Base-by-base conservation (phyloP, 2,329 filamentous ascomycete species). In the Fusarium chlamydosporum region DNA sequence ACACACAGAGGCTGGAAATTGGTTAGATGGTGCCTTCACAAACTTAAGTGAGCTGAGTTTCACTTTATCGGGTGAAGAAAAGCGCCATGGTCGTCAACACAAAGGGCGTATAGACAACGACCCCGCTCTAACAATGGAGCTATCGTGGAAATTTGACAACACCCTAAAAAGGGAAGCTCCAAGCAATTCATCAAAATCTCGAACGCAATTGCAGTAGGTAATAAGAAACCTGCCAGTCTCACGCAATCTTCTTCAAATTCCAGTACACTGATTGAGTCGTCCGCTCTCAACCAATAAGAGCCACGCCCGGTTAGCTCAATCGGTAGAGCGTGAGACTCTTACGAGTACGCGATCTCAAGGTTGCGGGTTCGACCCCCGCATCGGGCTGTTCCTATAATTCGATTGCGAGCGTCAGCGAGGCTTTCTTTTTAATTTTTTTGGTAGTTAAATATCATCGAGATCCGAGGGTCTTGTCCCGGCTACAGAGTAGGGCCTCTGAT, bases 251-350 rank as follows among this genome's bases (percentile, higher is more conserved):
- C 16, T 15, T 9, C 15, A 35, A 5, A 37, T 45, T 64, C 12
- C 34, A 54, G 52, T 54, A 53, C 1, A 8, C 29, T n/a, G 35
- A 34, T 40, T 47, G 48, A 20, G n/a, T 15, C 4, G 4, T 5
- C 16, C 9, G 20, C 11, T 18, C 20, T 33, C 27, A 68, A 46
- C 60, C 51, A 67, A 68, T 61, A 55, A 67, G 63, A 66, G 56
- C 12, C 78, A 79, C 76, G 76, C 77, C 76, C 78, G 73, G 67
- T 74, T 75, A 74, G 72, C 71, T 76, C 73, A 74, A 76, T 76
- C 73, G 74, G 72, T 89, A 89, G 87, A 89, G 87, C 87, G 86
- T 89, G 84, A 88, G 87, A 89, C 88, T 89, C 87, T 85, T 85
- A 85, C 7, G 70, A 75, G 73, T 73, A 65, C 74, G 60, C 72